Evolutionary conservation across 768 basidiomycete genomes (phyloP).

Genomic region (Hygrophoropsis aurantiaca): DNA sequence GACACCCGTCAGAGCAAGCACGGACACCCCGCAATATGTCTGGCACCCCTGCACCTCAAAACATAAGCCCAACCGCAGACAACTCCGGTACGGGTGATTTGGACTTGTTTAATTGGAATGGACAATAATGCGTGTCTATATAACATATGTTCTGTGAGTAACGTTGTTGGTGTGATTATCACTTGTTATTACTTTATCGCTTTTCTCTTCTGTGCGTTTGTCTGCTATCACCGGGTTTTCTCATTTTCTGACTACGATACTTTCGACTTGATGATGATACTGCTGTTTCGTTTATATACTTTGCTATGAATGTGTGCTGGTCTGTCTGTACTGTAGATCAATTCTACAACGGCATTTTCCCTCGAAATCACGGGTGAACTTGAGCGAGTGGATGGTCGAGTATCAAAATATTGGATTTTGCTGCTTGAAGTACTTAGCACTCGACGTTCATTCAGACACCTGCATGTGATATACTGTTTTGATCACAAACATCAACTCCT

Average conservation of each 20-base stretch:
- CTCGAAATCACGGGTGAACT: too few relatives aligned
- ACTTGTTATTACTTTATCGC: slow-evolving; percentile 23
- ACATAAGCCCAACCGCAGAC: slow-evolving; percentile 42
- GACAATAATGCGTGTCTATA: slow-evolving; percentile 32
- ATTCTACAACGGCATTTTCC: neutral
- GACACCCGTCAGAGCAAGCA: slow-evolving; percentile 24
- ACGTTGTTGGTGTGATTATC: slow-evolving; percentile 22
- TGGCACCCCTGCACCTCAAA: slow-evolving; percentile 49
- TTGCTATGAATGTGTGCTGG: neutral
- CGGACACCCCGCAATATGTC: slow-evolving; percentile 51
- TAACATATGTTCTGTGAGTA: slow-evolving; percentile 9
- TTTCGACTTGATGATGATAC: neutral
- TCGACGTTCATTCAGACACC: too few relatives aligned
- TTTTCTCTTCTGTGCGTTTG: slow-evolving; percentile 1
- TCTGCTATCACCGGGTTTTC: neutral
- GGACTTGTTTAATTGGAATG: slow-evolving; percentile 61
- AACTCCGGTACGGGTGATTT: slow-evolving; percentile 47
- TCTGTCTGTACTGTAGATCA: neutral
- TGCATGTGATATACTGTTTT: slow-evolving; percentile 12
- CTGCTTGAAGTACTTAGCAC: too few relatives aligned
- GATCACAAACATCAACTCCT: too few relatives aligned
- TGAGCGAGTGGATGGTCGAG: too few relatives aligned
- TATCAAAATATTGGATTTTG: too few relatives aligned
- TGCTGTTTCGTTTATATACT: slow-evolving; percentile 1
- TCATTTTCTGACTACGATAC: neutral